A percentile compares a stretch with the other conserved stretches of the same genome.
phyloP scores from a whole-genome alignment of 139 green algal genomes.

The Closterium sp. region DNA sequence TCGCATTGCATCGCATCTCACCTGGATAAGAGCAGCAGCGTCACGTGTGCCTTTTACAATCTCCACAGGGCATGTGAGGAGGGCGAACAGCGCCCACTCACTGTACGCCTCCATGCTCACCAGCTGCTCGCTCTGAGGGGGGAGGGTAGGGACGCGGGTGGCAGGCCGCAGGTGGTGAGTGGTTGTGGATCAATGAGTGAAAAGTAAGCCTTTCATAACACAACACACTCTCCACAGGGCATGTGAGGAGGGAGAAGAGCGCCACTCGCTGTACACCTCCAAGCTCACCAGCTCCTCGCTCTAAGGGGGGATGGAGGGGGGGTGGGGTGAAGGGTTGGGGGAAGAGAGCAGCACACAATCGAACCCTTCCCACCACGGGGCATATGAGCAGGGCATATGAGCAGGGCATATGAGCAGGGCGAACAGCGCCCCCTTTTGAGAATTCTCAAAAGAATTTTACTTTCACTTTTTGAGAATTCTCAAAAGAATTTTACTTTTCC shows the following conservation, averaged over 20 bases:
- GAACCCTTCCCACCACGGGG: no score
- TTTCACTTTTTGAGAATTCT: no score
- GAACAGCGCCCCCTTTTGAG: no score
- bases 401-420: no score
- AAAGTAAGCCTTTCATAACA: not conserved
- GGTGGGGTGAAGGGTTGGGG: not conserved
- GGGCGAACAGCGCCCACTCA: slow-evolving; percentile 34
- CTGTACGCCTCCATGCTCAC: slow-evolving; percentile 16
- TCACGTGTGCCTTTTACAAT: not conserved
- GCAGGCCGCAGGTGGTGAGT: not conserved
- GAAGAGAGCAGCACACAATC: no score
- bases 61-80: slow-evolving; percentile 34
- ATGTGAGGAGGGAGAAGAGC: not conserved
- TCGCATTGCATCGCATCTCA: not conserved
- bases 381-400: no score
- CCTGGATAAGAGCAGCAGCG: not conserved
- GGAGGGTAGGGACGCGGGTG: not conserved
- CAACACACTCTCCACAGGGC: not conserved
- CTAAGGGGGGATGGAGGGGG: not conserved
- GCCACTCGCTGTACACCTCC: slow-evolving; percentile 3
- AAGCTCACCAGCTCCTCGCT: slow-evolving; percentile 9
- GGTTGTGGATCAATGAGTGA: not conserved
- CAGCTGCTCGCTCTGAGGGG: slow-evolving; percentile 8
- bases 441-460: no score
- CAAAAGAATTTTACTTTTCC: no score